Evolutionary conservation across 257 asterid genomes (phyloP).

Genomic region (Solanum etuberosum): DNA sequence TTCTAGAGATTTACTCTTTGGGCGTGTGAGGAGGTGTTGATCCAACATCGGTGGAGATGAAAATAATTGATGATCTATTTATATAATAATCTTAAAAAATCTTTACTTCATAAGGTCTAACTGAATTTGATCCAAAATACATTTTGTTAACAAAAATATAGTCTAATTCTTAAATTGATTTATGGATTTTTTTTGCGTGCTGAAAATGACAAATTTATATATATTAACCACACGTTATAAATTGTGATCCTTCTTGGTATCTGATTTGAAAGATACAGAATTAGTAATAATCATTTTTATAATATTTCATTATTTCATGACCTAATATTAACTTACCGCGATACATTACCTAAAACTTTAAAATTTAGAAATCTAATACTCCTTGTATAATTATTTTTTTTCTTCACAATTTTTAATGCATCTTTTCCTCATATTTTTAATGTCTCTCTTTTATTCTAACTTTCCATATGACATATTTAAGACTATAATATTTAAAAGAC

Average conservation of each 20-base stretch:
- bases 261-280: background rate
- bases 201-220: background rate
- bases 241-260: background rate
- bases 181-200: background rate
- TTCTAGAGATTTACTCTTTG: too few relatives aligned
- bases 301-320: background rate
- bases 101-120: too few relatives aligned
- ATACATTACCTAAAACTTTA: background rate
- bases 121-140: too few relatives aligned
- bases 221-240: background rate
- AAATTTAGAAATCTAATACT: background rate
- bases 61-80: background rate
- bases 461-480: background rate
- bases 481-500: accelerated
- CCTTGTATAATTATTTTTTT: background rate
- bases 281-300: background rate
- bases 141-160: too few relatives aligned
- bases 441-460: background rate
- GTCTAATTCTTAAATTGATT: background rate
- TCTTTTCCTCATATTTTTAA: too few relatives aligned
- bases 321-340: background rate
- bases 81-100: too few relatives aligned
- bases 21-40: background rate
- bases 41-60: background rate
- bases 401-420: background rate